phyloP scores from a whole-genome alignment of 2,329 filamentous ascomycete species.

The Colletotrichum sp. region DNA sequence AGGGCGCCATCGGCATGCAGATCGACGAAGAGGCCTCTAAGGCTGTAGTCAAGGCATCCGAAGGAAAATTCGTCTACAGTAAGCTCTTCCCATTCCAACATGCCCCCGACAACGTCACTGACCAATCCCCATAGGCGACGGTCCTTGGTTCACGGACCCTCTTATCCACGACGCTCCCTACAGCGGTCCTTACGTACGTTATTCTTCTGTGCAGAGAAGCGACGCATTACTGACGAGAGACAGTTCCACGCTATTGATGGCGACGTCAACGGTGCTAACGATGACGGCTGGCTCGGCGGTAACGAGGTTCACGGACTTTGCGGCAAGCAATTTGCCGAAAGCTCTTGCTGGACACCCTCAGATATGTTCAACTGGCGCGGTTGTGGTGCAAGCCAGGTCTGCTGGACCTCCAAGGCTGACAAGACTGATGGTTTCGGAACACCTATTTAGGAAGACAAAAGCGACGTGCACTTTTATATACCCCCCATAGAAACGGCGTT shows the following conservation, averaged over 20 bases:
- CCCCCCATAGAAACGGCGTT: not conserved
- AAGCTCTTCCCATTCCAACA: rapidly evolving
- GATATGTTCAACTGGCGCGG: not conserved
- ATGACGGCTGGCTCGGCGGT: not conserved
- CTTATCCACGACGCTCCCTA: not conserved
- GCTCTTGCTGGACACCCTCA: not conserved
- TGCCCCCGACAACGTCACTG: rapidly evolving
- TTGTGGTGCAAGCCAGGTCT: not conserved
- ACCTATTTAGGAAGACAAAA: not conserved
- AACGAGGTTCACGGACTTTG: not conserved
- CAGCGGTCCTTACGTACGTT: not conserved
- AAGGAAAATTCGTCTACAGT: not conserved
- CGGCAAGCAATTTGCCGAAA: not conserved
- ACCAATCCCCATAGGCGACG: not conserved
- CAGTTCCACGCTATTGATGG: not conserved
- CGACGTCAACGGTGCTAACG: not conserved
- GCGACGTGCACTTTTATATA: not conserved
- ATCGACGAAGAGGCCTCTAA: not conserved
- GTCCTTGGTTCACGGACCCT: not conserved
- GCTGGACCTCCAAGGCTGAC: not conserved
- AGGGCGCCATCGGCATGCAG: not conserved
- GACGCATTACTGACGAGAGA: not conserved
- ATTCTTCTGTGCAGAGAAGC: too few species aligned
- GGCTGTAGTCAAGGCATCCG: not conserved
- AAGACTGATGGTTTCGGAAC: not conserved